phyloP scores from a whole-genome alignment of 2,329 filamentous ascomycete genomes.

The Microsporum ferrugineum region DNA sequence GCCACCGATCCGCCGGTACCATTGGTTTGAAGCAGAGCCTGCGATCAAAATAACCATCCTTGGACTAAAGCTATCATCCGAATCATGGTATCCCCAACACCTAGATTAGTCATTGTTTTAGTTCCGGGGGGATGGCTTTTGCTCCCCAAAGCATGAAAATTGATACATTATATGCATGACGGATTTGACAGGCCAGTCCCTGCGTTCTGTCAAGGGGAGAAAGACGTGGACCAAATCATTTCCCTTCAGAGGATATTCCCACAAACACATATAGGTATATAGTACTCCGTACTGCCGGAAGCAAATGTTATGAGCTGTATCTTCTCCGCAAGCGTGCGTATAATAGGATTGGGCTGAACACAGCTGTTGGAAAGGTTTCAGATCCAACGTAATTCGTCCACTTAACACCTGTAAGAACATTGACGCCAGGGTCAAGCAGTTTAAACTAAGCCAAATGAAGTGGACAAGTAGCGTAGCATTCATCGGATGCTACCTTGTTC shows the following conservation, averaged over 20 bases:
- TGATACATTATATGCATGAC: background rate
- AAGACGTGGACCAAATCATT: background rate
- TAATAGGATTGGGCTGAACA: background rate
- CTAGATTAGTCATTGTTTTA: background rate
- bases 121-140: background rate
- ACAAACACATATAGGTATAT: background rate
- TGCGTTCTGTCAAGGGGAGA: background rate
- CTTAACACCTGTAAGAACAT: background rate
- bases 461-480: background rate
- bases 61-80: background rate
- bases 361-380: constrained; percentile 5
- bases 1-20: background rate
- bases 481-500: background rate
- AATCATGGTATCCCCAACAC: background rate
- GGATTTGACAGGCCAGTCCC: background rate
- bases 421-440: background rate
- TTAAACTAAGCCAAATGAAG: background rate
- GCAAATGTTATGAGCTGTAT: too few relatives aligned
- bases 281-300: background rate
- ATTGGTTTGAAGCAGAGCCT: background rate
- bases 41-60: background rate
- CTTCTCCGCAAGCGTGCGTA: background rate
- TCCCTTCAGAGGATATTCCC: background rate
- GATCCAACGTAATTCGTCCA: background rate
- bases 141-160: background rate